A percentile compares a stretch with the other conserved stretches of the same genome.
phyloP scores from a whole-genome alignment of 331 rosid genomes.

The Malus hybrid region DNA sequence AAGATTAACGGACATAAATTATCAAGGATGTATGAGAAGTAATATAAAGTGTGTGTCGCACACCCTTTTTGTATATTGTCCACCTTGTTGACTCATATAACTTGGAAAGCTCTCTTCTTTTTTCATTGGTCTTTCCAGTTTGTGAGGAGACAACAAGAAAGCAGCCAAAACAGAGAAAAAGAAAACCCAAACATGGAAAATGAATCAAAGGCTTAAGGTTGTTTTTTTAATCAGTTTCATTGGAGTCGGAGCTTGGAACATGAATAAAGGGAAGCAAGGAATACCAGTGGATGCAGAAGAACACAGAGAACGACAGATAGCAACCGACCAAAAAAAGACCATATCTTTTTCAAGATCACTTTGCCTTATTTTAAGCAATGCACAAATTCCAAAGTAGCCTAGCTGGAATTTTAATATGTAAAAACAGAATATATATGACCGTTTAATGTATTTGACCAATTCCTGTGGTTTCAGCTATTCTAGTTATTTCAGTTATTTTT shows the following conservation, averaged over 20 bases:
- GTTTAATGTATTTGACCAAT: not conserved
- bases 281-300: conserved; percentile 45
- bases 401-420: not conserved
- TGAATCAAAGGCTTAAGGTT: conserved; percentile 5
- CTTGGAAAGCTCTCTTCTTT: not conserved
- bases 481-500: conserved; percentile 51
- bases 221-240: not conserved
- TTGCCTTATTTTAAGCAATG: conserved; percentile 24
- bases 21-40: no score
- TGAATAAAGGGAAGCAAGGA: conserved; percentile 37
- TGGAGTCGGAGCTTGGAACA: conserved; percentile 19
- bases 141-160: conserved; percentile 10
- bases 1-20: no score
- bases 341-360: conserved; percentile 48
- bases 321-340: conserved; percentile 49
- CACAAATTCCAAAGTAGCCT: conserved; percentile 44
- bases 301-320: conserved; percentile 26
- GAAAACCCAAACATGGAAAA: not conserved
- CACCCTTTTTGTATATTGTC: not conserved
- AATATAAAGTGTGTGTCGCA: no score
- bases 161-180: conserved; percentile 9
- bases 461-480: conserved; percentile 38
- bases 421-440: not conserved
- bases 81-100: not conserved
- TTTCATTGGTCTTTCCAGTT: conserved; percentile 18